Evolutionary conservation across 2,329 filamentous ascomycete genomes (phyloP), one percentile per base, ranked within the genome.

Genomic region (Ustulina deusta): DNA sequence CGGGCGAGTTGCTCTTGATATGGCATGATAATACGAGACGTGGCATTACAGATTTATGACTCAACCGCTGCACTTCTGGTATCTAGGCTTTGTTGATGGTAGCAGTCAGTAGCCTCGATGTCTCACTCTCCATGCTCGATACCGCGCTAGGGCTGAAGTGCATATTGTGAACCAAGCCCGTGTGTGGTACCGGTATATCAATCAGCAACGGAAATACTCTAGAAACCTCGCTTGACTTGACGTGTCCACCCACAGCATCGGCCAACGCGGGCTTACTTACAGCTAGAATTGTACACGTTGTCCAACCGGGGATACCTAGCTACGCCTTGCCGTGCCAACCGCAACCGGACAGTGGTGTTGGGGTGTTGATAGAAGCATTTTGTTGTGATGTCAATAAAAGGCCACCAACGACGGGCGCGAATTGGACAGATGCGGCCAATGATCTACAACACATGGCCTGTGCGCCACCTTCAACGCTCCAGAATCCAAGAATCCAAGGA

Each of bases 271-370:
- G 62, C 63, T 68, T 49, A 66, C 63, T 51, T 61, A 62, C 65
- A 72, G 61, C 52, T 42, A 36, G n/a, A 42, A 42, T 48, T 63
- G 63, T 49, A 66, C 71, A 72, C 64, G 69, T 70, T 60, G 67
- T 63, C 65, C 66, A 67, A 65, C 69, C 54, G 55, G 57, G 48
- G 63, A 67, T 22, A 59, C 22, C 56, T n/a, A 55, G 57, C 58
- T 52, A 71, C 38, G 63, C 29, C 59, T 10, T 62, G 54, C 64
- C 62, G 56, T 48, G 65, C 46, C 57, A 61, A 63, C 65, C 29
- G 34, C 32, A 44, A 29, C 40, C 63, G 58, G 6, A 27, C 49
- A 29, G 20, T 46, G 62, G 59, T 49, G 60, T 57, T 44, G 54
- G 48, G 58, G 32, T 20, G 58, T 25, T 60, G 49, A 48, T 27